These are phyloP conservation scores for Rhizopus sp. DNA, from an alignment of 371 early-diverging fungal genomes.

Conservation along the genomic window DNA sequence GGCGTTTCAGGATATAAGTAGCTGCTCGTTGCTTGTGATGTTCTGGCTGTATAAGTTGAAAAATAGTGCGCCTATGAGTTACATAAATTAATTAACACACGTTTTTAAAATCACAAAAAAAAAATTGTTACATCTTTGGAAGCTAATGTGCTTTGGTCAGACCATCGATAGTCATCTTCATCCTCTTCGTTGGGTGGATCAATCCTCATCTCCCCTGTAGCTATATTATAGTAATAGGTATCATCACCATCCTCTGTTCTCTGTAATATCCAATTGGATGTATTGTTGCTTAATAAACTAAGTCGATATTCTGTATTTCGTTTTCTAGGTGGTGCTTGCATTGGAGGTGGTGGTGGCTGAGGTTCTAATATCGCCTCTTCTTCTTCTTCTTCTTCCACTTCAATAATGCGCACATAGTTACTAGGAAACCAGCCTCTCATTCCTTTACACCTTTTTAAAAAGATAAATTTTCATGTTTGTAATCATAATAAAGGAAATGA, in stretches of 20 bases:
- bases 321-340: background rate
- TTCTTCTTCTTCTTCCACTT: slow-evolving; percentile 17
- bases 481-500: background rate
- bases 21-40: background rate
- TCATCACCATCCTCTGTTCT: slow-evolving; percentile 52
- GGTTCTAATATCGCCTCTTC: background rate
- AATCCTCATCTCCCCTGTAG: slow-evolving; percentile 47
- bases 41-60: background rate
- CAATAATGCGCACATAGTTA: slow-evolving; percentile 68
- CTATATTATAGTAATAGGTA: slow-evolving; percentile 45
- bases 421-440: slow-evolving; percentile 81
- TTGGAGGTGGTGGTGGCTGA: background rate
- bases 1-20: background rate
- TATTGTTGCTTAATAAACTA: slow-evolving; percentile 15
- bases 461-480: background rate
- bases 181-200: slow-evolving; percentile 1
- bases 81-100: no score
- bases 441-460: slow-evolving; percentile 30
- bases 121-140: background rate
- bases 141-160: slow-evolving; percentile 17
- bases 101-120: background rate
- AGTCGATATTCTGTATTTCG: slow-evolving; percentile 17
- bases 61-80: background rate
- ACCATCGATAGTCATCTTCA: slow-evolving; percentile 9
- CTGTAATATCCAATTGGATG: slow-evolving; percentile 44